Percentiles rank a stretch among this genome's conserved stretches.
Conservation (phyloP, 2,329 filamentous ascomycete species). For the Cercospora canescens region DNA sequence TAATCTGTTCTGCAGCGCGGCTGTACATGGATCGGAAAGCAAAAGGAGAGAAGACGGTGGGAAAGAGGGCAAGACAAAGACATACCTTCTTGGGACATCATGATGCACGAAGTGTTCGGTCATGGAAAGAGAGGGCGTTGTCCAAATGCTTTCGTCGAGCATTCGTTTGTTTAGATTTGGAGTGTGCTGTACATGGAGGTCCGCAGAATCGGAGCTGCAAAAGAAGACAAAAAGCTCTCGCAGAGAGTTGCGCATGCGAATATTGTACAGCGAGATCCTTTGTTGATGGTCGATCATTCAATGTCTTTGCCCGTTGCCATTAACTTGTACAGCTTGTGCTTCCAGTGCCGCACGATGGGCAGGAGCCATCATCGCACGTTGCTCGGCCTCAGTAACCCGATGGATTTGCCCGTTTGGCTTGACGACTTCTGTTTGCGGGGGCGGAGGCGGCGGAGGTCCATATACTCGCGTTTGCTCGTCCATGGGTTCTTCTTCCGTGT, state of each 20-base stretch:
- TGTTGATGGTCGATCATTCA: conserved; percentile 5
- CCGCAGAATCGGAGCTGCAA: neutral
- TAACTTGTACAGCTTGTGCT: conserved; percentile 20
- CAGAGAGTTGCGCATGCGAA: conserved; percentile 2
- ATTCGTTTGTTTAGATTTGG: neutral
- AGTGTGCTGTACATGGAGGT: conserved; percentile 8
- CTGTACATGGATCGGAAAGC: conserved; percentile 3
- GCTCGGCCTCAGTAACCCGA: conserved; percentile 17
- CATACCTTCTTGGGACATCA: neutral
- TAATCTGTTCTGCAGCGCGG: conserved; percentile 36
- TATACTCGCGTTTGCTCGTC: conserved; percentile 41
- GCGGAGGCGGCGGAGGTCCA: conserved; percentile 51
- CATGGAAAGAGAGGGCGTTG: neutral
- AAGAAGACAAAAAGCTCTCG: neutral
- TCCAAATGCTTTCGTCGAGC: neutral
- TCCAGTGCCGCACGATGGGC: conserved; percentile 21
- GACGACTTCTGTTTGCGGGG: conserved; percentile 33
- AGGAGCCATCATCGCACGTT: conserved; percentile 23
- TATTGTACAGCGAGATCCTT: conserved; percentile 12
- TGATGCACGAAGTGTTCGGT: neutral
- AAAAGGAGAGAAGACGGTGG: neutral
- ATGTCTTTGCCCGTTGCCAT: conserved; percentile 18
- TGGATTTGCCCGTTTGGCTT: conserved; percentile 28
- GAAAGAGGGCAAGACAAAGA: neutral
- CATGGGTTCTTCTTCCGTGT: conserved; percentile 55